Base-by-base conservation (phyloP, 176 grass and related monocot species). In the Poa annua region DNA sequence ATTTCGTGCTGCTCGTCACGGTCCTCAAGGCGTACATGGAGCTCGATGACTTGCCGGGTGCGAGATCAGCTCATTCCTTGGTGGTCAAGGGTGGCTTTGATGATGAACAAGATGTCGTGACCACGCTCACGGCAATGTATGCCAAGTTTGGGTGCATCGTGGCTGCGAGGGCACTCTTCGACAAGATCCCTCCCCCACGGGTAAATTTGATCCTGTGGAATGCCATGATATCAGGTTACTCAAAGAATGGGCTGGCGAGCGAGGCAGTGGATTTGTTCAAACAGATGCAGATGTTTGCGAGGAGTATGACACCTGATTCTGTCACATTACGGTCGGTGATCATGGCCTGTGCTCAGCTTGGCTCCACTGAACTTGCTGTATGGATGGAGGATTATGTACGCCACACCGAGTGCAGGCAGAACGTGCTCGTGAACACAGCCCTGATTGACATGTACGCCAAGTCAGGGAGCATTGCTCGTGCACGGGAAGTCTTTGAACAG, bases 181-280 rank as follows among this genome's bases (percentile, higher is more conserved):
- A 92, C 25, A 82, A 34, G 42, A 85, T 88, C 26, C 78, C 62
- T 3, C 70, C 20, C 14, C 51, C 64, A 11, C 49, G 14, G 14
- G 74, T 94, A 26, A 94, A 81, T 9, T 32, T 94, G 69, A 86
- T 94, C 66, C 81, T 94, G 66, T 94, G 85, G 89, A 94, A 94
- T 86, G 89, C 89, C 10, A 94, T 92, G 89, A 92, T 94, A 60
- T 91, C 92, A 17, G 92, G 92, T 45, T 94, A 91, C 67, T 88
- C 92, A 22, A 94, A 94, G 84, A 92, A 90, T 50, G 85, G 92
- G 21, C 60, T 89, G 83, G 75, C 89, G 17, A 52, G 8, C 15
- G 92, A 89, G 77, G 92, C 92, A 0, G 85, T 94, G 32, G 17
- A 92, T 78, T 80, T 94, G 32, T 94, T 90, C 75, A 86, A 82